These are phyloP conservation scores for Pythium plurisporium DNA, from an alignment of 352 stramenopile species.

Conservation along the genomic window DNA sequence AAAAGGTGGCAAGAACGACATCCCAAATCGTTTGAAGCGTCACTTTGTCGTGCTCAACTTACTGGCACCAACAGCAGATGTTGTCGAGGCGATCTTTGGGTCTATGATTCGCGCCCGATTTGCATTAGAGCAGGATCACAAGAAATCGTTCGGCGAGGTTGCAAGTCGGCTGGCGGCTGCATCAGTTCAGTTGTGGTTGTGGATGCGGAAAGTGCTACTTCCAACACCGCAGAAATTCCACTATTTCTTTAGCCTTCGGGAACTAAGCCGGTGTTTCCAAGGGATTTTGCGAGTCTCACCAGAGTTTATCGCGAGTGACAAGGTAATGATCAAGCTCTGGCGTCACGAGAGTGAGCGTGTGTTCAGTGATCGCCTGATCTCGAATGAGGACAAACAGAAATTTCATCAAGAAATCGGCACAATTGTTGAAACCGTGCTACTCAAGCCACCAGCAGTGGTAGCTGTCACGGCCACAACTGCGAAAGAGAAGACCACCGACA, in stretches of 20 bases:
- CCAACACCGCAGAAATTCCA: slow-evolving; percentile 98
- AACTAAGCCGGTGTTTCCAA: slow-evolving; percentile 97
- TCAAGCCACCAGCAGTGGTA: slow-evolving; percentile 88
- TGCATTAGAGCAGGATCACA: slow-evolving; percentile 78
- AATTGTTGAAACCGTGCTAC: slow-evolving; percentile 79
- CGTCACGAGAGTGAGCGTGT: slow-evolving; percentile 97
- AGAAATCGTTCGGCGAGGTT: slow-evolving; percentile 74
- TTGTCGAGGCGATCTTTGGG: slow-evolving; percentile 99
- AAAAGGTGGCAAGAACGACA: slow-evolving; percentile 97
- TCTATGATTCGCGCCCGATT: slow-evolving; percentile 97
- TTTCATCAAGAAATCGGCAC: slow-evolving; percentile 89
- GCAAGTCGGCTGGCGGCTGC: slow-evolving; percentile 93
- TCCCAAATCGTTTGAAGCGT: slow-evolving; percentile 98
- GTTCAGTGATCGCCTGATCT: slow-evolving; percentile 98
- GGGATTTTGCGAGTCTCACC: slow-evolving; percentile 94
- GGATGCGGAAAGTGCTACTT: slow-evolving; percentile 96
- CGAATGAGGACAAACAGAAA: slow-evolving; percentile 93
- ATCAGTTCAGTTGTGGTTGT: slow-evolving; percentile 96
- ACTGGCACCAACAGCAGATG: slow-evolving; percentile 95
- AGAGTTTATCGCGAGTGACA: slow-evolving; percentile 92
- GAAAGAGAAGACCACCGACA: slow-evolving; percentile 86
- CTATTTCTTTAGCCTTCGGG: slow-evolving; percentile 99
- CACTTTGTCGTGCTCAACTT: slow-evolving; percentile 99
- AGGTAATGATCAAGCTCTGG: slow-evolving; percentile 95
- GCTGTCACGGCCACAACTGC: slow-evolving; percentile 66